phyloP scores from a whole-genome alignment of 2,329 filamentous ascomycete genomes.

The Amylocarpus encephaloides region DNA sequence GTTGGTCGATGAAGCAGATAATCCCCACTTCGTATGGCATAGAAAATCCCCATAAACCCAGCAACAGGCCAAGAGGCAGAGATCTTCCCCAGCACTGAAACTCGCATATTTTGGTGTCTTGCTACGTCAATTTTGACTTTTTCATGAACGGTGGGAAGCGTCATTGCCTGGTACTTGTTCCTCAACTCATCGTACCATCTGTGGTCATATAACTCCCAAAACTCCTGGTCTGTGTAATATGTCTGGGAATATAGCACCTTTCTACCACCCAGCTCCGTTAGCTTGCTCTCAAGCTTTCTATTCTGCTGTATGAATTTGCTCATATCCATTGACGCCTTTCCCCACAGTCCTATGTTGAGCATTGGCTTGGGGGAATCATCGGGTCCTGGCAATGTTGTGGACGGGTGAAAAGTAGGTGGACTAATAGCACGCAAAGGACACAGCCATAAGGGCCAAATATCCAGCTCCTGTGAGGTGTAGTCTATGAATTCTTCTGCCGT shows the following conservation, averaged over 20 bases:
- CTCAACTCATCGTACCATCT: constrained; percentile 55
- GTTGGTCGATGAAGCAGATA: neutral
- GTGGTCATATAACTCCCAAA: constrained; percentile 55
- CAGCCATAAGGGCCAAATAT: constrained; percentile 40
- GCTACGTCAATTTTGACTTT: constrained; percentile 54
- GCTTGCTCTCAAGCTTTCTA: constrained; percentile 60
- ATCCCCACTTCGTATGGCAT: neutral
- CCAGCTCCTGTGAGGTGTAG: constrained; percentile 36
- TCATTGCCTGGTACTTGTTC: constrained; percentile 51
- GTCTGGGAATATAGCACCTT: constrained; percentile 83
- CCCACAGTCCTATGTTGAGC: constrained; percentile 66
- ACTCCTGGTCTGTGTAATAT: constrained; percentile 65
- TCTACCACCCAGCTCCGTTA: constrained; percentile 61
- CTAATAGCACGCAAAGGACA: constrained; percentile 39
- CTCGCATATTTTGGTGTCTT: neutral
- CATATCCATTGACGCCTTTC: constrained; percentile 52
- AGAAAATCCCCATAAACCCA: neutral
- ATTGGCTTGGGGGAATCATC: constrained; percentile 29
- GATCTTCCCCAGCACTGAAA: neutral
- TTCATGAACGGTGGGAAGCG: constrained; percentile 59
- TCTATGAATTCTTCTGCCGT: constrained; percentile 42
- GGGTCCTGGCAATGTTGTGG: constrained; percentile 20
- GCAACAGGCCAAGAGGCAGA: neutral
- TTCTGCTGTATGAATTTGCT: constrained; percentile 60
- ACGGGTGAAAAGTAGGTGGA: constrained; percentile 13